Conservation (phyloP, 768 basidiomycete genomes). For the Trametes coccinea region DNA sequence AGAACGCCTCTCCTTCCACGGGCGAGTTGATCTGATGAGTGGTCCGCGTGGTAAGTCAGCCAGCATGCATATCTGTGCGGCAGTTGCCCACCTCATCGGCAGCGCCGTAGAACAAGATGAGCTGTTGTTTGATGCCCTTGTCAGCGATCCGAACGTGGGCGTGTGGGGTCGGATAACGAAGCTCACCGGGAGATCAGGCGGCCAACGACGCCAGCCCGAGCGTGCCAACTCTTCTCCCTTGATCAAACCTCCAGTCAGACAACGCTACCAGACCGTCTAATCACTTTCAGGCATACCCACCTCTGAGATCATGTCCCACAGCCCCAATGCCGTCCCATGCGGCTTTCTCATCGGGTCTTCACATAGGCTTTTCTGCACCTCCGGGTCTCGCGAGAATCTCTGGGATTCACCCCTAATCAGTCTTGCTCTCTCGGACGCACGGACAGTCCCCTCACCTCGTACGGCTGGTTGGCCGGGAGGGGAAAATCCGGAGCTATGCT, state of each 20-base stretch:
- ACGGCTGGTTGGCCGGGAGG: neutral
- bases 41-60: too few relatives aligned
- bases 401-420: neutral
- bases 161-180: neutral
- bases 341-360: neutral
- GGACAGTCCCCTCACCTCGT: neutral
- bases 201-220: conserved; percentile 4
- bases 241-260: too few relatives aligned
- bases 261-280: neutral
- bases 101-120: neutral
- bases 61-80: neutral
- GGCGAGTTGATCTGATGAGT: conserved; percentile 49
- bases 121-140: neutral
- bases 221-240: conserved; percentile 5
- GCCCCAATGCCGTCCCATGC: neutral
- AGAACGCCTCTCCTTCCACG: conserved; percentile 52
- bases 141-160: neutral
- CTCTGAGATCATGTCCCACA: conserved; percentile 3
- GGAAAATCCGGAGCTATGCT: neutral
- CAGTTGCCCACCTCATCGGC: neutral
- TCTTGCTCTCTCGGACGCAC: too few relatives aligned
- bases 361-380: neutral
- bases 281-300: neutral
- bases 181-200: conserved; percentile 1
- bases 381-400: neutral